Evolutionary conservation across 129 eudicot genomes (phyloP), one percentile per base, ranked within the genome.

Genomic region (Saposhnikovia divaricata): DNA sequence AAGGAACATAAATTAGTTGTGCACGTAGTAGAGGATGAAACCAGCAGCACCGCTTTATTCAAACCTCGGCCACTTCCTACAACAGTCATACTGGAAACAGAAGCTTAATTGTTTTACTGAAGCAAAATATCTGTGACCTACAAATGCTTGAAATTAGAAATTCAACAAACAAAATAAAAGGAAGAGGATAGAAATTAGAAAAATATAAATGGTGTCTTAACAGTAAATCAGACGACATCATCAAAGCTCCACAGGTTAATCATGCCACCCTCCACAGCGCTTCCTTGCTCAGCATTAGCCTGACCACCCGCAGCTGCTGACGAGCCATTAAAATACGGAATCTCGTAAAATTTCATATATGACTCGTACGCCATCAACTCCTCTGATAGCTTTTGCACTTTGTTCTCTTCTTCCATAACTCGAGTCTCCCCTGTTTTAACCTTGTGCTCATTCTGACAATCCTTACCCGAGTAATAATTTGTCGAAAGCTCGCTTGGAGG

Each of bases 211-310:
- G n/a, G n/a, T n/a, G n/a, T n/a, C n/a, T n/a, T n/a, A n/a, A n/a
- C n/a, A n/a, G n/a, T 31, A 31, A 31, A 31, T 31, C 34, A 31
- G 37, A 34, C 76, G 11, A 51, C 82, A 23, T 91, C 98, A 77
- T 91, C 97, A 59, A 94, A 94, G 77, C 91, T 85, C 98, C 98
- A 94, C 6, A 94, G 97, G 31, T 90, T 85, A 68, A 83, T 77
- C 53, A 84, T 59, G 74, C 88, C 87, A 83, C 87, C 84, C 68
- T 79, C 84, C 76, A 28, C 90, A 27, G 79, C 90, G 66, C 75
- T 87, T 9, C 85, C 97, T 78, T 51, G 80, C 74, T 77, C 81
- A 42, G 84, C 66, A 72, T 69, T 82, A 28, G 81, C 39, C 75
- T 89, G 74, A 45, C 13, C 59, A 5, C 6, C 53, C 34, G 86